Evolutionary conservation across 2,329 filamentous ascomycete species (phyloP).

Genomic region (Shiraia bambusicola): DNA sequence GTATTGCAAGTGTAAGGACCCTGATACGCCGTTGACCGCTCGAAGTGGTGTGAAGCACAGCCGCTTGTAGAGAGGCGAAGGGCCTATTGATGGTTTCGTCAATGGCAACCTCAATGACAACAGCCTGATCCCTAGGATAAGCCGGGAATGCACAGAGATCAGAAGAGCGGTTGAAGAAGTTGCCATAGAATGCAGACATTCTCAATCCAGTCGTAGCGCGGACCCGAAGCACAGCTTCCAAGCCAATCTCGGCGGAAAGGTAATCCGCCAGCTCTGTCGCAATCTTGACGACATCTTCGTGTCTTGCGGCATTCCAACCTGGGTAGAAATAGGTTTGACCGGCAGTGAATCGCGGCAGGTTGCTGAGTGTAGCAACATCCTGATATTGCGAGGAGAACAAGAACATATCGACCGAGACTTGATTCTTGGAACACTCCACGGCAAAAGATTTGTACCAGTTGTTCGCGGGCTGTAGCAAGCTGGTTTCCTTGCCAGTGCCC

Average conservation of each 20-base stretch:
- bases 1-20: conserved; percentile 88
- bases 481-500: conserved; percentile 88
- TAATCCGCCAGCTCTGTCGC: conserved; percentile 96
- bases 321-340: conserved; percentile 99
- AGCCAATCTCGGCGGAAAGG: conserved; percentile 90
- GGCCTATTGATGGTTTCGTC: conserved; percentile 92
- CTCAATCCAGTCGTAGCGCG: conserved; percentile 90
- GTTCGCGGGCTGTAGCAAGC: conserved; percentile 85
- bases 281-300: conserved; percentile 96
- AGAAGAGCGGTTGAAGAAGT: conserved; percentile 98
- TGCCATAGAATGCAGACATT: conserved; percentile 98
- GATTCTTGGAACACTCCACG: conserved; percentile 97
- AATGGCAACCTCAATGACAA: conserved; percentile 97
- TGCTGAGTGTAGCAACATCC: conserved; percentile 94
- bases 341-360: conserved; percentile 91
- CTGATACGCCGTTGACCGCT: conserved; percentile 95
- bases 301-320: conserved; percentile 91
- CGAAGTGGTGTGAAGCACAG: conserved; percentile 94
- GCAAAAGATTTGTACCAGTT: conserved; percentile 99
- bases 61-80: conserved; percentile 78
- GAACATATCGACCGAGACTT: conserved; percentile 74
- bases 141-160: conserved; percentile 97
- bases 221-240: conserved; percentile 94
- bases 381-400: conserved; percentile 60
- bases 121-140: conserved; percentile 94